Evolutionary conservation across 768 basidiomycete species (phyloP), one percentile per base, ranked within the genome.

Genomic region (Paxillus rubicundulus): DNA sequence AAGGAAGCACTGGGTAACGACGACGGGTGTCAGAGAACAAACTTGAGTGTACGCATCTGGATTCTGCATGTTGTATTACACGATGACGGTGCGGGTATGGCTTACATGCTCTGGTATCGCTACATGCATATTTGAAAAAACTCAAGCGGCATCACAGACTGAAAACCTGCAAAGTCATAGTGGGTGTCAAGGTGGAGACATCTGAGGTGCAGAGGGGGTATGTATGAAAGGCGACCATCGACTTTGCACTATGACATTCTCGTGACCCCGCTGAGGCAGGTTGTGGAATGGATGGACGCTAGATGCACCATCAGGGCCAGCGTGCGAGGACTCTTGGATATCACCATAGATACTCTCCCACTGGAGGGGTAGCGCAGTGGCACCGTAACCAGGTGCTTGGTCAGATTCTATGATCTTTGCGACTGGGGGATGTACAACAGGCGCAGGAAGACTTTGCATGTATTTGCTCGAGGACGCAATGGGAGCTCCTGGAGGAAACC

Each of bases 161-260:
- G 10, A 7, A 37, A 37, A 37, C 30, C 30, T 30, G 30, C 30
- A 30, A 30, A 30, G 30, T 37, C 16, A 7, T 30, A 36, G 36
- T 27, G 33, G n/a, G 16, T 42, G 28, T 32, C 28, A 45, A 43
- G 34, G 21, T 12, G 36, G 24, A 21, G 45, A 67, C 21, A 46
- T 14, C 27, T 37, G 21, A 2, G n/a, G 28, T 37, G 20, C 39
- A 18, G 47, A 17, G 7, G 2, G 30, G 52, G 67, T 64, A 36
- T 72, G 61, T 69, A 71, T 73, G 51, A 74, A 72, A n/a, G 70
- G 71, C 6, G 67, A 65, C 74, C 75, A 74, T 30, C 67, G 63
- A 48, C 76, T 72, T 52, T 77, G 70, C 57, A 70, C 38, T 60
- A 68, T 66, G n/a, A 54, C 57, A 14, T 61, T 58, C 38, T 55